Base-by-base conservation (phyloP, 2,329 filamentous ascomycete species). In the Podosphaera aphanis region DNA sequence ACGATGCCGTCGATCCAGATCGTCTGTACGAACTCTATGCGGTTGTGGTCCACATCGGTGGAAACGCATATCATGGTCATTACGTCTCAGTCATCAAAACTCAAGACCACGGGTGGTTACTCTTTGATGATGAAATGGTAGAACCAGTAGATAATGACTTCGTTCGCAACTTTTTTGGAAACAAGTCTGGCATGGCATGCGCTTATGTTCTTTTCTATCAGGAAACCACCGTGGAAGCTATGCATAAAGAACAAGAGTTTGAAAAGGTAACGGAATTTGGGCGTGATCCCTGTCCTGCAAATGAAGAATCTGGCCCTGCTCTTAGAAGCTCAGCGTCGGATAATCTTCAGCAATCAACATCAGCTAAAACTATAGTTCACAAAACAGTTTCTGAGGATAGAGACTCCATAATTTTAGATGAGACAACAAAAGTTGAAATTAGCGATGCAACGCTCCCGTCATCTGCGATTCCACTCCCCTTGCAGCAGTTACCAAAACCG, bases 31-130 rank as follows among this genome's bases (percentile, higher is more conserved):
- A 98, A 65, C 67, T 98, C 1, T 98, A 98, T 57, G 90, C 88
- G 0, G 86, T 98, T 2, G 85, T 98, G 8, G 84, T 98, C 19
- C 90, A 98, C 57, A 95, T 98, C 51, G 90, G 90, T 45, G 85
- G 85, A 43, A 92, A 93, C 19, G 88, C 90, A 3, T 94, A 94
- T 57, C 90, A 98, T 58, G 90, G 90, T 3, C 90, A 98, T 61
- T 98, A 98, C 55, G 85, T 98, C 27, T 85, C 86, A 4, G 90
- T 98, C 46, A 86, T 98, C 66, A 98, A 98, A 64, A 95, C 90
- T 0, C 79, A 92, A 57, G 90, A 95, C 58, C 76, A 83, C 45
- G 90, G 90, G 23, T 98, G 90, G 90, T 66, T 98, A 37, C 65
- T 98, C 5, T 98, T 98, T 55, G 90, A 98, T 55, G 90, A 98